These are phyloP conservation scores for Kodamaea laetipori DNA, from an alignment of 805 yeast genomes.

Conservation along the genomic window DNA sequence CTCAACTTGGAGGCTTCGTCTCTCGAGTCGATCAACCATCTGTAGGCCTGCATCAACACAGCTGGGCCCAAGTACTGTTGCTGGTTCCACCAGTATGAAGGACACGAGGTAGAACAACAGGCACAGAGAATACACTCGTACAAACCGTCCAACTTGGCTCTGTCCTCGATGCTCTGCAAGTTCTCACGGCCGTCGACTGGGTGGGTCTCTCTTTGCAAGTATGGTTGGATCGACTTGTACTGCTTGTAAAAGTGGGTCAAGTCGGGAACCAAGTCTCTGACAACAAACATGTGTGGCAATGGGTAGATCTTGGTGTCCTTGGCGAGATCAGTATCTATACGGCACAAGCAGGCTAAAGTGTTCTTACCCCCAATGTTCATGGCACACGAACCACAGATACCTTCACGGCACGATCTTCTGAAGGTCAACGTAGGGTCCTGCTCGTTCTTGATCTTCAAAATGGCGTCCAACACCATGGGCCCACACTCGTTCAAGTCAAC, in stretches of 20 bases:
- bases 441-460: conserved; percentile 92
- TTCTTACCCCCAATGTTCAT: conserved; percentile 98
- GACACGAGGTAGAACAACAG: conserved; percentile 98
- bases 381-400: conserved; percentile 99
- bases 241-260: conserved; percentile 97
- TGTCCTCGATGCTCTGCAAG: conserved; percentile 86
- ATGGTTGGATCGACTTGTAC: conserved; percentile 97
- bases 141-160: conserved; percentile 94
- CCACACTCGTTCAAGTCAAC: conserved; percentile 91
- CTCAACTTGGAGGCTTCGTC: conserved; percentile 84
- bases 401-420: conserved; percentile 98
- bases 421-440: conserved; percentile 94
- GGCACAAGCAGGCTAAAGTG: conserved; percentile 95
- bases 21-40: conserved; percentile 98
- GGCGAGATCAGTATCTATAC: conserved; percentile 76
- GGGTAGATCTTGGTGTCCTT: conserved; percentile 90
- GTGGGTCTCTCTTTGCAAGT: conserved; percentile 74
- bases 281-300: conserved; percentile 96
- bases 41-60: conserved; percentile 97
- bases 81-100: conserved; percentile 99
- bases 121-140: conserved; percentile 98
- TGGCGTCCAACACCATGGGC: conserved; percentile 96
- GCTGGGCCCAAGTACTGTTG: conserved; percentile 99
- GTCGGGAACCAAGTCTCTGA: conserved; percentile 96
- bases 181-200: conserved; percentile 94